Conservation (phyloP, 2,329 filamentous ascomycete genomes). For the Epichloe amarillans region DNA sequence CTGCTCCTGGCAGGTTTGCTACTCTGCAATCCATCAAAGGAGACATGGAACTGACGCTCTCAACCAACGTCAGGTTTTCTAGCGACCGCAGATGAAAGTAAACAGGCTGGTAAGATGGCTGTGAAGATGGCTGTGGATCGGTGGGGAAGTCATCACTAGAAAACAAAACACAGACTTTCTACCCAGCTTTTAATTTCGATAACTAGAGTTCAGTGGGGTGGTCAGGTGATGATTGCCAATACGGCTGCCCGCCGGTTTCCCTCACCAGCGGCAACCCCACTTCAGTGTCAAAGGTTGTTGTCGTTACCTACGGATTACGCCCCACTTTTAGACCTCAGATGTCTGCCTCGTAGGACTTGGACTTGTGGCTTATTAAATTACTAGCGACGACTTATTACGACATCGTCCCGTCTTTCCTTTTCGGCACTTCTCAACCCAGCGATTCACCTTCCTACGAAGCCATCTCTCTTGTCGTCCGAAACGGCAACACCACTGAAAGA, state of each 20-base stretch:
- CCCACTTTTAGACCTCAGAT: no score
- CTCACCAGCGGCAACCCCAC: no score
- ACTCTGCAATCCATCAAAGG: conserved; percentile 85
- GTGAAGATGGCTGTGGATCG: conserved; percentile 56
- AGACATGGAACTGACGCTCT: conserved; percentile 79
- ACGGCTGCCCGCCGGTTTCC: no score
- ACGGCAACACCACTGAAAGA: background rate
- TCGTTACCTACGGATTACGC: no score
- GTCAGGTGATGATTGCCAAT: background rate
- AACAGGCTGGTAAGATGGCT: conserved; percentile 57
- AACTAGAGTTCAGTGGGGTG: background rate
- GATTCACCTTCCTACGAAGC: background rate
- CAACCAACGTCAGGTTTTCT: conserved; percentile 72
- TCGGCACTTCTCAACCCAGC: background rate
- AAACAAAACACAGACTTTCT: conserved; percentile 34
- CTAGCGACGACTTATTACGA: background rate
- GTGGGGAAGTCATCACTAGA: conserved; percentile 69
- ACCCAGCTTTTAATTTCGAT: no score
- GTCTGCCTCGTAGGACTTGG: no score
- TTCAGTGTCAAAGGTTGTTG: no score
- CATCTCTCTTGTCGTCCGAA: background rate
- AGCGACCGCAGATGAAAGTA: conserved; percentile 73
- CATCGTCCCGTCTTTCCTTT: background rate
- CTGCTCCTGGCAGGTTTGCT: conserved; percentile 57
- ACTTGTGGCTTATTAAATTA: background rate